Percentiles rank a stretch among this genome's conserved stretches.
Evolutionary conservation across 2,329 filamentous ascomycete species (phyloP).

Genomic region (Exserohilum turcica): DNA sequence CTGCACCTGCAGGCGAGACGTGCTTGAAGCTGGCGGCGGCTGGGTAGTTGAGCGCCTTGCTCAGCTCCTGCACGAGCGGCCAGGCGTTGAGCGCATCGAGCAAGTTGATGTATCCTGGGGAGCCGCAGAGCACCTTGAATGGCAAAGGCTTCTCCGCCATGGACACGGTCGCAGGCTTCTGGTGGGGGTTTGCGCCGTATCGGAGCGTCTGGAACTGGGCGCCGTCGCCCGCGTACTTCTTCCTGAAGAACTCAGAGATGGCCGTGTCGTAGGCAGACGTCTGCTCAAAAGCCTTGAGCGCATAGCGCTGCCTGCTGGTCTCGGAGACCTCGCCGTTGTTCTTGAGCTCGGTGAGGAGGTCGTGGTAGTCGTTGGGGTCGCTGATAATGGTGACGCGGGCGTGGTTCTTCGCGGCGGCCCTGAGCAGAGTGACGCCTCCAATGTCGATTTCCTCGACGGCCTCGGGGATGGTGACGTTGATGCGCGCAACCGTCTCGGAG

Average conservation of each 20-base stretch:
- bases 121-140: conserved; percentile 90
- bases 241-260: conserved; percentile 96
- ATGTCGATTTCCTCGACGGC: conserved; percentile 99
- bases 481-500: conserved; percentile 96
- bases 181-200: conserved; percentile 97
- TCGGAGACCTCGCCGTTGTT: conserved; percentile 84
- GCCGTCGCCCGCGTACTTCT: conserved; percentile 89
- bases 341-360: conserved; percentile 89
- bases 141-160: conserved; percentile 74
- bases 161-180: conserved; percentile 92
- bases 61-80: conserved; percentile 95
- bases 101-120: conserved; percentile 96
- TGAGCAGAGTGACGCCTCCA: conserved; percentile 90
- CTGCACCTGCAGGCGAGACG: conserved; percentile 93
- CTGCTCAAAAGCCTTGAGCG: conserved; percentile 97
- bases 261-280: conserved; percentile 95
- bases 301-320: conserved; percentile 82
- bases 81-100: conserved; percentile 96
- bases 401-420: conserved; percentile 98
- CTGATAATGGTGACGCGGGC: conserved; percentile 92
- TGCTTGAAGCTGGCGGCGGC: conserved; percentile 98
- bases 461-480: conserved; percentile 95
- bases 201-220: conserved; percentile 82
- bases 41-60: conserved; percentile 81
- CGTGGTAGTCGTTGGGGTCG: conserved; percentile 90